Evolutionary conservation across 768 basidiomycete genomes (phyloP), one percentile per base, ranked within the genome.

Genomic region (Tulasnella sp.): DNA sequence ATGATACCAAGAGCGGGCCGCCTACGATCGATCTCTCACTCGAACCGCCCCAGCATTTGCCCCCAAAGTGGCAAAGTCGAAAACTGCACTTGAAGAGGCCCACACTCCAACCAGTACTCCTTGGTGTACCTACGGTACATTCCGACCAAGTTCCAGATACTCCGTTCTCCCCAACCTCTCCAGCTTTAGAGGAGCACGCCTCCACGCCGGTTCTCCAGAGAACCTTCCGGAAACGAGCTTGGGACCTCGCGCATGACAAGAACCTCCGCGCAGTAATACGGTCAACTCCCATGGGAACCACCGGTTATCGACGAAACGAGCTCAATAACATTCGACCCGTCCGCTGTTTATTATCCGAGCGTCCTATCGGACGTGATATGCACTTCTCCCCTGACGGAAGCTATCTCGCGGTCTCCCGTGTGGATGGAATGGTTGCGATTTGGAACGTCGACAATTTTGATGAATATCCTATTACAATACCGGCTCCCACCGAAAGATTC

Each of bases 331-430:
- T 49, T 49, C 45, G 45, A 9, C 45, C 45, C 3, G 45, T 49
- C 58, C n/a, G 29, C 12, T 2, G 7, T 25, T 34, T 34, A 19
- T 2, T 25, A 25, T 4, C 14, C 31, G 58, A 14, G 31, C 25
- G 31, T 14, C 29, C 31, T 34, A 29, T 34, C 37, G 91, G 93
- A 19, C 82, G 89, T 72, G 89, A 92, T 81, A 81, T 93, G 80
- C 89, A 91, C 81, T 93, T 93, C 83, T 91, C 90, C 0, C 91
- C 91, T 0, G 88, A 92, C 81, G 92, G 92, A 31, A 89, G 86
- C 80, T 91, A 87, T 79, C 81, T 93, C 79, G 92, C 91, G 4
- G 92, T 91, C 7, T 91, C 90, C 31, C 90, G 90, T 88, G 89
- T 79, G 68, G 37, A 83, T 49, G 17, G 52, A 15, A n/a, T 64